Evolutionary conservation across 331 rosid genomes (phyloP), one percentile per base, ranked within the genome.

Genomic region (Prunus yedoensis): DNA sequence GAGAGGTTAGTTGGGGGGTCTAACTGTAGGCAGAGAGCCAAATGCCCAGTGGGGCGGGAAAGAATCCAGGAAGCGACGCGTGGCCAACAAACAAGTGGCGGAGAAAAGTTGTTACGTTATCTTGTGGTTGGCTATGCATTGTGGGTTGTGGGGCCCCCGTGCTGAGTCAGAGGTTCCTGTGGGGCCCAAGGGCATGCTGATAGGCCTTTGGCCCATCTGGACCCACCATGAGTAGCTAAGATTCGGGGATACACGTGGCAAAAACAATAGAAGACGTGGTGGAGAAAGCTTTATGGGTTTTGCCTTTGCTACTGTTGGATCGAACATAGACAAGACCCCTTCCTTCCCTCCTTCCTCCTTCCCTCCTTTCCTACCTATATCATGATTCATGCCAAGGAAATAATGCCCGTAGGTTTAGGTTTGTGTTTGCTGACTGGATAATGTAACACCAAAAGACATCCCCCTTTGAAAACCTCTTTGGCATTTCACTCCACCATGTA

Each of bases 21-120:
- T 38, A 68, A 17, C 73, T 12, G 74, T 46, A 20, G 71, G 51
- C 63, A 12, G 50, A 32, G 76, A 14, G 77, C 27, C 28, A 63
- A 62, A 23, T 75, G 14, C 28, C 28, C 14, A 3, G 16, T 23
- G 43, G 8, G 68, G 20, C 9, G 71, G 78, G 63, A 74, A 71
- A 70, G 86, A 89, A 88, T 93, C 91, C 83, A 27, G 18, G 5
- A 38, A 7, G 8, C 13, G 68, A 77, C 91, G 86, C 94, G 94
- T 93, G 98, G 83, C 79, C 1, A 0, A 2, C 10, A 83, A n/a
- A 2, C 53, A 70, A 79, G 86, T 89, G 97, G 98, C 18, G 30
- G 11, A 2, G 14, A 63, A 83, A 70, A 78, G 88, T 69, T 35
- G 76, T 68, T 32, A 60, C 74, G 78, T 84, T 88, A 83, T 81